Conservation (phyloP, 257 asterid genomes). For the Prunella vulgaris region DNA sequence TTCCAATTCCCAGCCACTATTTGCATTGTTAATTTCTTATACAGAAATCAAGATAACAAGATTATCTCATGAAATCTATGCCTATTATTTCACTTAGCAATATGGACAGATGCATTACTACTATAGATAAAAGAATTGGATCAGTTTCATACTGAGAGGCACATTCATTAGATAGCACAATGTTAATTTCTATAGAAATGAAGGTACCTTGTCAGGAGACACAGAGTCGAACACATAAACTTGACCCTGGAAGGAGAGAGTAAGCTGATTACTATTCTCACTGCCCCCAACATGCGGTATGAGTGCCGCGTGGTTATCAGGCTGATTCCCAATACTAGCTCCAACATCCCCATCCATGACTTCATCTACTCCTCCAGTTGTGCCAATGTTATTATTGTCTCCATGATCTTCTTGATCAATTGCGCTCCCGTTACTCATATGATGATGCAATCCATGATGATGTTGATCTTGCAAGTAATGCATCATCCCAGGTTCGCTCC, state of each 20-base stretch:
- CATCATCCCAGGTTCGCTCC: conserved; percentile 44
- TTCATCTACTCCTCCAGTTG: conserved; percentile 40
- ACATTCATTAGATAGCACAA: background rate
- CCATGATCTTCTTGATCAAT: conserved; percentile 47
- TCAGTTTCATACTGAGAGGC: background rate
- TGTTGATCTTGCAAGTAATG: conserved; percentile 58
- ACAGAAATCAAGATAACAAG: background rate
- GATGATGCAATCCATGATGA: conserved; percentile 46
- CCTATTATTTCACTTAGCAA: background rate
- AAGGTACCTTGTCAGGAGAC: conserved; percentile 60
- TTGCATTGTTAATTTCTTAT: background rate
- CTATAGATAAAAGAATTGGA: background rate
- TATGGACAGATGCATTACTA: conserved; percentile 1
- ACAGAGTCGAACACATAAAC: conserved; percentile 71
- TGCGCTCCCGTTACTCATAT: conserved; percentile 35
- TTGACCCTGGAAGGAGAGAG: conserved; percentile 72
- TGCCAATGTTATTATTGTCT: conserved; percentile 35
- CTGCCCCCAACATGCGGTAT: conserved; percentile 30
- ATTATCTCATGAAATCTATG: background rate
- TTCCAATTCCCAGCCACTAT: background rate
- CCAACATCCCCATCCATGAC: conserved; percentile 49
- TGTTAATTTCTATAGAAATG: background rate
- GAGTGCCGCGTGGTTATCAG: conserved; percentile 39
- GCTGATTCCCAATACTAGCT: conserved; percentile 37
- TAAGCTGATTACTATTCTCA: conserved; percentile 53